Evolutionary conservation across 495 filamentous ascomycete genomes (phyloP).

Genomic region (Aspergillus biplanus): DNA sequence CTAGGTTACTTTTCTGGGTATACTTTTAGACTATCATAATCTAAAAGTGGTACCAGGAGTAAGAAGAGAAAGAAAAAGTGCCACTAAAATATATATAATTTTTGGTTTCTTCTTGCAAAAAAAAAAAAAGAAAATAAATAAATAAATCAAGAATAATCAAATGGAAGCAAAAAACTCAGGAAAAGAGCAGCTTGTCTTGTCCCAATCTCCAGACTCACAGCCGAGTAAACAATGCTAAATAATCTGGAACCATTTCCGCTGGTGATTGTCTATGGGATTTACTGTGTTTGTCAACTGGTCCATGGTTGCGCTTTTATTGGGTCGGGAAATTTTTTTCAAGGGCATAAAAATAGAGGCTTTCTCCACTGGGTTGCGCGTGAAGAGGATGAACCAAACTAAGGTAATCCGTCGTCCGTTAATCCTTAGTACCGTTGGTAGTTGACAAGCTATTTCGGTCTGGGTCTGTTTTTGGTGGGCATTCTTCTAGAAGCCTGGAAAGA

Average conservation of each 20-base stretch:
- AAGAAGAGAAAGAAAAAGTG: background rate
- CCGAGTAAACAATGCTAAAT: background rate
- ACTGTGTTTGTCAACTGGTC: background rate
- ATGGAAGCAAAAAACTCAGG: too few species aligned
- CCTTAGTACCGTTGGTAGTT: too few species aligned
- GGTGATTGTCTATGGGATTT: background rate
- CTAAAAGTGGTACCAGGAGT: background rate
- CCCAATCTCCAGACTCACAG: too few species aligned
- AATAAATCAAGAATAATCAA: too few species aligned
- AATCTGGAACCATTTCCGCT: background rate
- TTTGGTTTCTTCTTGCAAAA: background rate
- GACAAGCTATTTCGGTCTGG: background rate
- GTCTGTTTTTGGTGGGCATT: background rate
- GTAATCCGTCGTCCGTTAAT: background rate
- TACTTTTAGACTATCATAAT: too few species aligned
- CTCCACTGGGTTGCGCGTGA: background rate
- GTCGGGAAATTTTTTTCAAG: slow-evolving; percentile 16
- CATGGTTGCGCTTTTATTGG: slow-evolving; percentile 6
- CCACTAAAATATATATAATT: background rate
- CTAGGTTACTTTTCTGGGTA: too few species aligned
- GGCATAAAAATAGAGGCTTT: slow-evolving; percentile 12
- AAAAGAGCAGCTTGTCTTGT: too few species aligned
- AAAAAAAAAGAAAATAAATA: too few species aligned
- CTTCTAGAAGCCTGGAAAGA: background rate
- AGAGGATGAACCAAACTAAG: slow-evolving; percentile 4